Percentiles rank a stretch among this genome's conserved stretches.
Conservation (phyloP, 169 alveolate genomes). For the Cryptosporidium ubiquitum region DNA sequence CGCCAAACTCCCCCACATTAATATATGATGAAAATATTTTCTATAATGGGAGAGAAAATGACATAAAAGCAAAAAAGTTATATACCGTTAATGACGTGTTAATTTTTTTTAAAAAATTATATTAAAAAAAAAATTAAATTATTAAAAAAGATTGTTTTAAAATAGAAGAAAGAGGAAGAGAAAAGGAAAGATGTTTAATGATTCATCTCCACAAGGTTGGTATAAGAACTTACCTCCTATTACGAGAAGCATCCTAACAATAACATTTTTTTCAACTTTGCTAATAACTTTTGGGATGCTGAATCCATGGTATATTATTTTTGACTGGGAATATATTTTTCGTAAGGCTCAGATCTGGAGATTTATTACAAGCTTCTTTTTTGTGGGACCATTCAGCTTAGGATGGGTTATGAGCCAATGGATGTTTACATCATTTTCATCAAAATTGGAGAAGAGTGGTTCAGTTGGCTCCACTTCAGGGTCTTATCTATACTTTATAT, state of each 20-base stretch:
- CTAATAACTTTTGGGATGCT: conserved; percentile 80
- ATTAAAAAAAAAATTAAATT: neutral
- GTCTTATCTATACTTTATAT: conserved; percentile 84
- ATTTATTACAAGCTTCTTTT: conserved; percentile 82
- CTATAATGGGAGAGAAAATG: neutral
- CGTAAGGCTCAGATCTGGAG: conserved; percentile 85
- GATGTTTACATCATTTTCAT: conserved; percentile 84
- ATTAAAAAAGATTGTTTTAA: neutral
- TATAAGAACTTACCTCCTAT: conserved; percentile 85
- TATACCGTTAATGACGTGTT: conserved; percentile 10
- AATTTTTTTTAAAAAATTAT: neutral
- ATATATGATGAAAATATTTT: neutral
- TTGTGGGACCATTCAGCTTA: conserved; percentile 88
- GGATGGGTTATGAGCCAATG: conserved; percentile 85
- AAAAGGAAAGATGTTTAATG: conserved; percentile 33
- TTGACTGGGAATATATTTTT: conserved; percentile 84
- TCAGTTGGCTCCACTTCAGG: conserved; percentile 81
- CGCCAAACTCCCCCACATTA: neutral
- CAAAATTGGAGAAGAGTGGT: conserved; percentile 83
- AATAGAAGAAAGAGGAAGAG: neutral
- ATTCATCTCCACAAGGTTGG: conserved; percentile 84
- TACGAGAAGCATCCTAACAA: conserved; percentile 84
- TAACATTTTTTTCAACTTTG: conserved; percentile 82
- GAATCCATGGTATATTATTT: conserved; percentile 80
- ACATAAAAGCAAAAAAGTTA: neutral